phyloP scores from a whole-genome alignment of 1,284 basidiomycete genomes.

The Ceratobasidium sp. region DNA sequence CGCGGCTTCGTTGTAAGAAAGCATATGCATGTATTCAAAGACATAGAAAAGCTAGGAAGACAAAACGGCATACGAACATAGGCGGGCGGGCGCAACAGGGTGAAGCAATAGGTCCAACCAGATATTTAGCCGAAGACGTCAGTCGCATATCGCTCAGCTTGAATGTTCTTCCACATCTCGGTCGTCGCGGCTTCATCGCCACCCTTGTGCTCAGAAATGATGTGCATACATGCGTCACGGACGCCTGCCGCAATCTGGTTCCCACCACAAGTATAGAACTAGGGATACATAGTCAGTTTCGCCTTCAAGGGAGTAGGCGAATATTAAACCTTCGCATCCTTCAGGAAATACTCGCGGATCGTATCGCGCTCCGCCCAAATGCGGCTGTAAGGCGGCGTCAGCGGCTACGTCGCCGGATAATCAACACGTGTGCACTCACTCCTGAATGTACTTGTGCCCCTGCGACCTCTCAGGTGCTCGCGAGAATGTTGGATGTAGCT shows the following conservation, averaged over 20 bases:
- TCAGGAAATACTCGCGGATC: conserved; percentile 50
- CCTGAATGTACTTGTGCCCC: conserved; percentile 66
- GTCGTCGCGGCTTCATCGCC: background rate
- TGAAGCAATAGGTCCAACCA: background rate
- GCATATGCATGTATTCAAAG: no score
- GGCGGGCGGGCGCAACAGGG: no score
- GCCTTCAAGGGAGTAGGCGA: background rate
- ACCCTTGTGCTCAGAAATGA: background rate
- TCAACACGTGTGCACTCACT: conserved; percentile 57
- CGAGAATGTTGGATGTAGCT: conserved; percentile 67
- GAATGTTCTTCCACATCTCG: conserved; percentile 12
- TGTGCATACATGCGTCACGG: conserved; percentile 15
- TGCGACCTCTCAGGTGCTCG: conserved; percentile 57
- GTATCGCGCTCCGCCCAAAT: conserved; percentile 63
- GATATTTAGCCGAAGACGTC: conserved; percentile 40
- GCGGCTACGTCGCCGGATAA: background rate
- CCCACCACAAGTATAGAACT: conserved; percentile 28
- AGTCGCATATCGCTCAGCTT: conserved; percentile 32
- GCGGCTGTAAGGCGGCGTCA: conserved; percentile 56
- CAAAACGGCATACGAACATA: no score
- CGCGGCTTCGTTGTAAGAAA: no score
- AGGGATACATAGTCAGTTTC: conserved; percentile 46
- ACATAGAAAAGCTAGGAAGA: no score
- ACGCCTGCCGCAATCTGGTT: conserved; percentile 4
- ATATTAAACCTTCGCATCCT: conserved; percentile 8